Evolutionary conservation across 352 stramenopile species (phyloP).

Genomic region (Globisporangium ultimum): DNA sequence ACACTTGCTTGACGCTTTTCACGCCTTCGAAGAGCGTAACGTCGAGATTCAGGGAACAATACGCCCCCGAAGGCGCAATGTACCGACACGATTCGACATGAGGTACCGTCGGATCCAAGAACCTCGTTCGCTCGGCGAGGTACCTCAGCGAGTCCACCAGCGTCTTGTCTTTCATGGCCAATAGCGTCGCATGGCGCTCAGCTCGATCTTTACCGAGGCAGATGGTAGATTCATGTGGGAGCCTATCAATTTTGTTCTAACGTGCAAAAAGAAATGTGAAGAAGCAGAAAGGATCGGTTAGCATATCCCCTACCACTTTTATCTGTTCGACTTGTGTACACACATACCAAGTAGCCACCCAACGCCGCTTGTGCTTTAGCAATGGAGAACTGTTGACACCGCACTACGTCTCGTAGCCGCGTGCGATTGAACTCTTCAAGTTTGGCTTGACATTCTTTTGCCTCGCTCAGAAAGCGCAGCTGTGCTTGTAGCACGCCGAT

Average conservation of each 20-base stretch:
- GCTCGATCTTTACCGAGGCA: slow-evolving; percentile 18
- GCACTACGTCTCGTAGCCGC: neutral
- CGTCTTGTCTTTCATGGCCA: slow-evolving; percentile 30
- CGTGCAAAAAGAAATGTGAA: too few species aligned
- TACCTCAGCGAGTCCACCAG: slow-evolving; percentile 29
- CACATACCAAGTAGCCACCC: slow-evolving; percentile 1
- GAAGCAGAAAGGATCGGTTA: too few species aligned
- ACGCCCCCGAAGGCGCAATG: slow-evolving; percentile 34
- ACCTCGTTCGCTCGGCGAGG: slow-evolving; percentile 27
- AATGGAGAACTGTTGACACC: slow-evolving; percentile 2
- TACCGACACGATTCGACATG: slow-evolving; percentile 20
- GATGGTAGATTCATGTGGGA: slow-evolving; percentile 9
- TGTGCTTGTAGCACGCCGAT: slow-evolving; percentile 22
- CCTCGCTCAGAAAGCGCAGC: too few species aligned
- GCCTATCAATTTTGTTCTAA: neutral
- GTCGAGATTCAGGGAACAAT: slow-evolving; percentile 41
- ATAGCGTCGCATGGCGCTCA: slow-evolving; percentile 23
- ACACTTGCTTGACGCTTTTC: slow-evolving; percentile 36
- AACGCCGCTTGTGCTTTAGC: neutral
- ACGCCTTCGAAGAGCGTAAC: slow-evolving; percentile 39
- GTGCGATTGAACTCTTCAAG: too few species aligned
- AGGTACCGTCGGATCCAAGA: slow-evolving; percentile 11
- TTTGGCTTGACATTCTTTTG: too few species aligned
- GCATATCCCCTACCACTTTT: too few species aligned
- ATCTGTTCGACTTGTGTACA: too few species aligned